phyloP scores from a whole-genome alignment of 2,329 filamentous ascomycete species.

The Aspergillus sp. region DNA sequence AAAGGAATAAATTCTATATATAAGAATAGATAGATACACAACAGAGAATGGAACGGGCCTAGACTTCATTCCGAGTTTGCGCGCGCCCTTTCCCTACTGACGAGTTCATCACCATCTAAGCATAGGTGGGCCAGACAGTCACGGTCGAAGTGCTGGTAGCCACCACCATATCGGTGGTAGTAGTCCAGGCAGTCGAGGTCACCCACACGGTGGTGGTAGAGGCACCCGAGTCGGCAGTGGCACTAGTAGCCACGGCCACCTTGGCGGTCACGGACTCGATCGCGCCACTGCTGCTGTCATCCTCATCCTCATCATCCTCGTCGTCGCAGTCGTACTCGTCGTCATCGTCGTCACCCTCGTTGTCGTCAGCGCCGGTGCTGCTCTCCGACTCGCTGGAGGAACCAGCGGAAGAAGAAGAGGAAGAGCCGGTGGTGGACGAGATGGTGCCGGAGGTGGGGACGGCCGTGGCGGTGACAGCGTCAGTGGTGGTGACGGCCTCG shows the following conservation, averaged over 20 bases:
- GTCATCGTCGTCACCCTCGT: not conserved
- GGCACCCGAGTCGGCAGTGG: not conserved
- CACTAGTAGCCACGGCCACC: not conserved
- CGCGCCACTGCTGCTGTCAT: not conserved
- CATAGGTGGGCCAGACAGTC: slow-evolving; percentile 12
- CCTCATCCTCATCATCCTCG: not conserved
- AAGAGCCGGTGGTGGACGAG: not conserved
- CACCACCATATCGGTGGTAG: slow-evolving; percentile 10
- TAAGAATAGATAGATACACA: not conserved
- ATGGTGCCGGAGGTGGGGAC: not conserved
- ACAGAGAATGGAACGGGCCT: not conserved
- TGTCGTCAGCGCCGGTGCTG: not conserved
- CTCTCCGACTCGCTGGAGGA: not conserved
- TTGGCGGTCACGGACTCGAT: not conserved
- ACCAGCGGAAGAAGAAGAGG: not conserved
- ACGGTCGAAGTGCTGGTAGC: slow-evolving; percentile 13
- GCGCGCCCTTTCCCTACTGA: no score
- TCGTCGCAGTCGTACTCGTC: slow-evolving; percentile 1
- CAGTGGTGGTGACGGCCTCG: not conserved
- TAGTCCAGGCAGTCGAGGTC: slow-evolving; percentile 7
- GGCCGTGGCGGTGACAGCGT: not conserved
- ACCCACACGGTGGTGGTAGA: slow-evolving; percentile 10
- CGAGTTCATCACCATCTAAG: not conserved
- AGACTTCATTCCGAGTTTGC: no score
- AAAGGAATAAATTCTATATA: not conserved